A percentile compares a stretch with the other conserved stretches of the same genome.
Evolutionary conservation across 768 basidiomycete species (phyloP).

Genomic region (Gautieria morchelliformis): DNA sequence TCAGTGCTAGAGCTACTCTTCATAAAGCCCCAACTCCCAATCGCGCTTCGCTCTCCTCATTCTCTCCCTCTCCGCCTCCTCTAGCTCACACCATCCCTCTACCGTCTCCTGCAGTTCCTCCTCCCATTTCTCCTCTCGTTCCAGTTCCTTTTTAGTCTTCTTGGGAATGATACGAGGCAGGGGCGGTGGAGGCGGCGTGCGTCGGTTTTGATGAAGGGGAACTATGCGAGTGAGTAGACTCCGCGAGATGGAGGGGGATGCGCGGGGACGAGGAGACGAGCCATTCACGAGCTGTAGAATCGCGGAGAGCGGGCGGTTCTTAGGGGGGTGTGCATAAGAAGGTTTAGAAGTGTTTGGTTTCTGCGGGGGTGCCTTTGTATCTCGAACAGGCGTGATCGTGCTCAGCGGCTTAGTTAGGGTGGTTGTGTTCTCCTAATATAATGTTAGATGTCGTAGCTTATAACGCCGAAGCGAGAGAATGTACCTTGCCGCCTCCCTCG

Average conservation of each 20-base stretch:
- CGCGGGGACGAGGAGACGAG: slow-evolving; percentile 31
- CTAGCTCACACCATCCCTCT: slow-evolving; percentile 53
- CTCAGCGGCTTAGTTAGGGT: slow-evolving; percentile 35
- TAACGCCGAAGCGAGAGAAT: neutral
- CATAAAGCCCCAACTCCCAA: slow-evolving; percentile 51
- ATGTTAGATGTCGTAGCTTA: neutral
- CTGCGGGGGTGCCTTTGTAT: neutral
- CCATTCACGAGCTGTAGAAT: slow-evolving; percentile 10
- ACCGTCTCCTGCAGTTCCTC: slow-evolving; percentile 61
- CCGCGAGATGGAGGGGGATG: slow-evolving; percentile 55
- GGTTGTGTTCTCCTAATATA: slow-evolving; percentile 6
- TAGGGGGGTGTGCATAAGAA: slow-evolving; percentile 35
- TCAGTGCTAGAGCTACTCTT: slow-evolving; percentile 25
- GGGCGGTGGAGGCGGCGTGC: slow-evolving; percentile 62
- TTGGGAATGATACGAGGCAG: slow-evolving; percentile 58
- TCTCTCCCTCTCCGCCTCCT: slow-evolving; percentile 36
- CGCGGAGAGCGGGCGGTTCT: slow-evolving; percentile 4
- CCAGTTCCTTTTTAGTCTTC: slow-evolving; percentile 73
- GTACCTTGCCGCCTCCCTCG: neutral
- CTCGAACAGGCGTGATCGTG: slow-evolving; percentile 31
- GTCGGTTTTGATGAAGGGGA: slow-evolving; percentile 64
- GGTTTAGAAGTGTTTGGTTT: neutral
- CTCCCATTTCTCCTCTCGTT: slow-evolving; percentile 71
- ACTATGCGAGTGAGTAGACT: slow-evolving; percentile 58
- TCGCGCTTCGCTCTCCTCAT: slow-evolving; percentile 54